Evolutionary conservation across 179 eudicot genomes (phyloP).

Genomic region (Monotropa hypopitys): DNA sequence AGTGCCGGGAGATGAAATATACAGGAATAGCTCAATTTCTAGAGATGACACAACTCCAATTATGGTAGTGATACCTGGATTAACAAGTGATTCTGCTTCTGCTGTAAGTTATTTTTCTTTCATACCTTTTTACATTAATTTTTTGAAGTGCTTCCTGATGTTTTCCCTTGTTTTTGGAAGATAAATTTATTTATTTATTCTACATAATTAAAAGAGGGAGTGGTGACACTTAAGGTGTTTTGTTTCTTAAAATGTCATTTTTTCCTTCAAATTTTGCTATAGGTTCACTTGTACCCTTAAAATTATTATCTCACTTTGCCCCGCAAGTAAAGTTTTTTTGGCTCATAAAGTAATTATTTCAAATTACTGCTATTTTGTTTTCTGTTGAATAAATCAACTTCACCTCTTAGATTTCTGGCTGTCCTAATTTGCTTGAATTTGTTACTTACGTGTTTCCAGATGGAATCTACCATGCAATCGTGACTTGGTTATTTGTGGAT

Average conservation of each 20-base stretch:
- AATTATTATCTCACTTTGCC: not conserved
- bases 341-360: not conserved
- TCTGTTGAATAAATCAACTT: not conserved
- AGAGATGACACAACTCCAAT: slow-evolving; percentile 34
- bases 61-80: slow-evolving; percentile 37
- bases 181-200: not conserved
- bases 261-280: not conserved
- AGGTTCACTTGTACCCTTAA: not conserved
- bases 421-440: not conserved
- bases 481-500: not conserved
- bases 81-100: slow-evolving; percentile 44
- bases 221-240: not conserved
- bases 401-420: not conserved
- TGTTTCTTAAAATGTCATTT: not conserved
- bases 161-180: not conserved
- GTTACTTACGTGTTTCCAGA: not conserved
- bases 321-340: not conserved
- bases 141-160: not conserved
- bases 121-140: not conserved
- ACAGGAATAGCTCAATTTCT: slow-evolving; percentile 6
- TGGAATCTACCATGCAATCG: not conserved
- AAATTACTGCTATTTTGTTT: not conserved
- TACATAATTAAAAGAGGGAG: not conserved
- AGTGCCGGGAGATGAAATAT: slow-evolving; percentile 9
- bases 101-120: slow-evolving; percentile 22